phyloP scores from a whole-genome alignment of 352 stramenopile species.

The Pythium volutum region DNA sequence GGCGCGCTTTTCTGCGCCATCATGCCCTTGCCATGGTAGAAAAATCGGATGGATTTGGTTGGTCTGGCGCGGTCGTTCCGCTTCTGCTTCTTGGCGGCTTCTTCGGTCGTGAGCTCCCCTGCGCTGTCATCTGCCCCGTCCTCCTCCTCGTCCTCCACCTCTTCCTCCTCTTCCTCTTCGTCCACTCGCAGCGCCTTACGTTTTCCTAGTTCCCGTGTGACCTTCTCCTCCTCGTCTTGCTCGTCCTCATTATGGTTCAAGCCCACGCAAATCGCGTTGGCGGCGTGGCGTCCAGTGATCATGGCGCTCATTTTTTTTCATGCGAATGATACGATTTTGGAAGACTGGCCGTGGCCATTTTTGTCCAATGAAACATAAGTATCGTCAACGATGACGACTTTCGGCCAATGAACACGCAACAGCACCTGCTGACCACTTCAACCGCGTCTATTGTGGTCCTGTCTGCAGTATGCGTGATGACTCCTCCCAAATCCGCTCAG shows the following conservation, averaged over 20 bases:
- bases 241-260: constrained; percentile 6
- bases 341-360: too few relatives aligned
- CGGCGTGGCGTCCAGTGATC: constrained; percentile 8
- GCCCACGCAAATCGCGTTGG: constrained; percentile 17
- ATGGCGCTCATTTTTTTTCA: too few relatives aligned
- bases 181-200: background rate
- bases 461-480: background rate
- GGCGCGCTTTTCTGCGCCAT: constrained; percentile 4
- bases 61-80: too few relatives aligned
- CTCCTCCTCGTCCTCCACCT: too few relatives aligned
- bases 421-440: too few relatives aligned
- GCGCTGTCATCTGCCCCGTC: too few relatives aligned
- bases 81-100: constrained; percentile 7
- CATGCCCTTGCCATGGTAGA: background rate
- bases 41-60: too few relatives aligned
- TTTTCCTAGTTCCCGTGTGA: background rate
- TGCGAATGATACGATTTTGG: too few relatives aligned
- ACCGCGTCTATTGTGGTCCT: constrained; percentile 89
- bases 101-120: constrained; percentile 3
- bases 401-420: too few relatives aligned
- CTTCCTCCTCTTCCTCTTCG: constrained; percentile 6
- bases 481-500: too few relatives aligned
- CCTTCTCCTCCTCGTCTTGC: background rate
- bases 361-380: too few relatives aligned
- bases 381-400: too few relatives aligned